Evolutionary conservation across 306 rosid genomes (phyloP).

Genomic region (Castanospermum australe): DNA sequence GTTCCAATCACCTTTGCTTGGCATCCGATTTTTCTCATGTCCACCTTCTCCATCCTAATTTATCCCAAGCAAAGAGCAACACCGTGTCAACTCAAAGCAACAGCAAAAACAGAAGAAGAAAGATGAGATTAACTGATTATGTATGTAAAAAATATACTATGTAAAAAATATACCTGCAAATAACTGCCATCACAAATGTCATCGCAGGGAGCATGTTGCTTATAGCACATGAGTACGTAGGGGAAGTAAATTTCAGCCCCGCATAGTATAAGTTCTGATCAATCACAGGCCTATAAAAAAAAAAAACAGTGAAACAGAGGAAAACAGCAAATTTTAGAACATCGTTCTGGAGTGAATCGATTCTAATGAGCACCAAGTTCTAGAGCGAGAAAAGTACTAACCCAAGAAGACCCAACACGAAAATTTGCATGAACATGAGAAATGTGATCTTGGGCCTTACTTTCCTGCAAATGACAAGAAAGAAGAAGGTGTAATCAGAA

Average conservation of each 20-base stretch:
- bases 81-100: slow-evolving; percentile 13
- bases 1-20: slow-evolving; percentile 88
- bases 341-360: background rate
- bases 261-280: slow-evolving; percentile 89
- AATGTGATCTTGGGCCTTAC: slow-evolving; percentile 81
- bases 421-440: slow-evolving; percentile 63
- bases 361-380: background rate
- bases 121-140: background rate
- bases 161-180: slow-evolving; percentile 72
- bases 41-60: slow-evolving; percentile 79
- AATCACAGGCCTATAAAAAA: slow-evolving; percentile 69
- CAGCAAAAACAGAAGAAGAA: background rate
- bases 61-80: background rate
- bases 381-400: slow-evolving; percentile 29
- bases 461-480: slow-evolving; percentile 51
- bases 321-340: background rate
- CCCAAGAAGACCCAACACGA: slow-evolving; percentile 90
- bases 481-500: slow-evolving; percentile 10
- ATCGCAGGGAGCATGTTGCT: slow-evolving; percentile 92
- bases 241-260: slow-evolving; percentile 83
- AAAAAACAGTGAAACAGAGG: background rate
- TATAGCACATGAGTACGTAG: slow-evolving; percentile 87
- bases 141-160: too few relatives aligned
- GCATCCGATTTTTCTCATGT: slow-evolving; percentile 56
- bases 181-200: slow-evolving; percentile 86